Evolutionary conservation across 2,329 filamentous ascomycete species (phyloP).

Genomic region (Fusarium beomiforme): DNA sequence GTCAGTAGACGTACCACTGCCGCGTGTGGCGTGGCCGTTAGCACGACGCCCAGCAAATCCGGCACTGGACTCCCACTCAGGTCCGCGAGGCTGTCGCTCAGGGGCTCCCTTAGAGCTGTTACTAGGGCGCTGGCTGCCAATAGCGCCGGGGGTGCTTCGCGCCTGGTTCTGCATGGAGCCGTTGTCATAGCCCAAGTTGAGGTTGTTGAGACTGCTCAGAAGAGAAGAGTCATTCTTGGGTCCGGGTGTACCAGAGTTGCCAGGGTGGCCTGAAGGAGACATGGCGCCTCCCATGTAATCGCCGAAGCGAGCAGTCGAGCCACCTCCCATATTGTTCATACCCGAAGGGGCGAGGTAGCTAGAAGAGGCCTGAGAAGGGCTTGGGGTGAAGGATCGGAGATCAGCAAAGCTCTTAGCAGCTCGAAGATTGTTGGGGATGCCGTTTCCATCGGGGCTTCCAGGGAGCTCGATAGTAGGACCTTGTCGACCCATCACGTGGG

Average conservation of each 20-base stretch:
- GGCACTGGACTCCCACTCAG: constrained; percentile 66
- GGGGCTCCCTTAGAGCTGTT: constrained; percentile 56
- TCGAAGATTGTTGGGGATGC: constrained; percentile 81
- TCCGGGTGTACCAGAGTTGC: constrained; percentile 52
- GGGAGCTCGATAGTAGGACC: constrained; percentile 87
- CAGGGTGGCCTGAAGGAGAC: constrained; percentile 47
- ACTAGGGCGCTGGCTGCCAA: constrained; percentile 71
- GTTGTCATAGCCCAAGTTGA: constrained; percentile 64
- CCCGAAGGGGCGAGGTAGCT: constrained; percentile 70
- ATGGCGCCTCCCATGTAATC: constrained; percentile 56
- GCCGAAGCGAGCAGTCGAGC: constrained; percentile 54
- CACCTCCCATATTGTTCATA: constrained; percentile 64
- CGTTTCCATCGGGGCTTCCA: constrained; percentile 74
- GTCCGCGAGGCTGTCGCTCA: constrained; percentile 71
- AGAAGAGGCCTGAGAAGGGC: constrained; percentile 84
- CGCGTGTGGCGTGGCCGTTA: constrained; percentile 70
- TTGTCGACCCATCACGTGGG: constrained; percentile 79
- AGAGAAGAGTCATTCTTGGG: constrained; percentile 54
- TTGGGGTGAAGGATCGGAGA: constrained; percentile 92
- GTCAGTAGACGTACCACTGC: constrained; percentile 62
- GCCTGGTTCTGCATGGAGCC: constrained; percentile 49
- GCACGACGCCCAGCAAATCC: constrained; percentile 66
- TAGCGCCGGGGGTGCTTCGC: constrained; percentile 67
- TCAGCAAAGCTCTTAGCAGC: constrained; percentile 98
- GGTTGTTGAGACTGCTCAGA: constrained; percentile 59